Base-by-base conservation (phyloP, 2,329 filamentous ascomycete species). In the Lachnellula suecica region DNA sequence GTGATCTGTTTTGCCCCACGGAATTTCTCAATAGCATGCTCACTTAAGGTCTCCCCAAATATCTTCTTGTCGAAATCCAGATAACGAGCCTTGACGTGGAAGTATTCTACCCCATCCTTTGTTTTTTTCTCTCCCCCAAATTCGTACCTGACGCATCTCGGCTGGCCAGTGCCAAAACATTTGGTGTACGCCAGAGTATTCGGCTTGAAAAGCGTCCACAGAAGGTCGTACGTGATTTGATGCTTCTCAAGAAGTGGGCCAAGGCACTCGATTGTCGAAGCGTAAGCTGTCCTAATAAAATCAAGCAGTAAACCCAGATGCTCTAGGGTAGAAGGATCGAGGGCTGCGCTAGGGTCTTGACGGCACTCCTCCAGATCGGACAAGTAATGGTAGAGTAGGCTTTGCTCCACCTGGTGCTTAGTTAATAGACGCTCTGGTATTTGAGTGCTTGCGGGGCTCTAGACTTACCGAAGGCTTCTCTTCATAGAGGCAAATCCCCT, bases 121-220 rank as follows among this genome's bases (percentile, higher is more conserved):
- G n/a, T 48, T 51, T 65, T 55, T 45, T 53, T 54, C 50, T 59
- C 52, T 56, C 56, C 49, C 4, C 44, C 41, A 56, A 47, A 61
- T 29, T 63, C 46, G 41, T 60, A 65, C 38, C 19, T 63, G 11
- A 61, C 42, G 46, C 51, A 63, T 47, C 51, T 49, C 52, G 44
- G 58, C 52, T 61, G 52, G 20, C 51, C 23, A n/a, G 50, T 63
- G 13, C 58, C 54, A 29, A 46, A 42, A 52, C 50, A 62, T 11
- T 40, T 66, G 10, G 62, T 68, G 53, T 62, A 68, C 40, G 66
- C 44, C 34, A 62, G 38, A 15, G 48, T 61, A 43, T 68, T 66
- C 37, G 63, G 62, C 51, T 71, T 71, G 49, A 71, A 72, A 38
- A 72, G 59, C 19, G 62, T 58, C 63, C 55, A 70, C 8, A 72